Evolutionary conservation across 148 eudicot species (phyloP).

Genomic region (Vaccinium macrocarpon): DNA sequence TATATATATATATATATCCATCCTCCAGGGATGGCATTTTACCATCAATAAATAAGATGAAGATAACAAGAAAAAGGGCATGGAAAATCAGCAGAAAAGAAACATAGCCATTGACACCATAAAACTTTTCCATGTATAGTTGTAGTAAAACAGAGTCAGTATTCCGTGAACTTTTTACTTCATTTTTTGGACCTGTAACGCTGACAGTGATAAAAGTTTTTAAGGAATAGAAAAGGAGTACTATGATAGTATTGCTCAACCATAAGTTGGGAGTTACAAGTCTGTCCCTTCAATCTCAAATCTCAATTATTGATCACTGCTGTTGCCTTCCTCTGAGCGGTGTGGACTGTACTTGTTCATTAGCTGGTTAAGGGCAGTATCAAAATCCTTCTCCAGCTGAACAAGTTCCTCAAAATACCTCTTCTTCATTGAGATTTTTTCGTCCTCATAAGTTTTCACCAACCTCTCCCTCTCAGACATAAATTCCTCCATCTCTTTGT

Average conservation of each 20-base stretch:
- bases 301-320: not conserved
- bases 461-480: constrained; percentile 45
- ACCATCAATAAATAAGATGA: too few relatives aligned
- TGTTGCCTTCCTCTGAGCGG: not conserved
- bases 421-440: constrained; percentile 47
- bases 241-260: not conserved
- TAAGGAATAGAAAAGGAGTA: too few relatives aligned
- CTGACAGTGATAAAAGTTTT: not conserved
- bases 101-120: not conserved
- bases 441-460: constrained; percentile 31
- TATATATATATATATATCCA: too few relatives aligned
- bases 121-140: not conserved
- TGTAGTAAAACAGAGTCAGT: not conserved
- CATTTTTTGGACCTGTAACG: constrained; percentile 23
- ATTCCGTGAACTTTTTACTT: not conserved
- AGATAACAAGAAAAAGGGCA: too few relatives aligned
- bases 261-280: not conserved
- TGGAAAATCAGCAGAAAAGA: too few relatives aligned
- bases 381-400: constrained; percentile 45
- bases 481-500: constrained; percentile 51
- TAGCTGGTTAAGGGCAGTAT: constrained; percentile 36
- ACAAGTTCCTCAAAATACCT: constrained; percentile 50
- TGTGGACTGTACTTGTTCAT: constrained; percentile 50
- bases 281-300: not conserved
- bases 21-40: too few relatives aligned